A percentile compares a stretch with the other conserved stretches of the same genome.
Evolutionary conservation across 176 grass and related monocot species (phyloP).

Genomic region (Oryza brachyantha): DNA sequence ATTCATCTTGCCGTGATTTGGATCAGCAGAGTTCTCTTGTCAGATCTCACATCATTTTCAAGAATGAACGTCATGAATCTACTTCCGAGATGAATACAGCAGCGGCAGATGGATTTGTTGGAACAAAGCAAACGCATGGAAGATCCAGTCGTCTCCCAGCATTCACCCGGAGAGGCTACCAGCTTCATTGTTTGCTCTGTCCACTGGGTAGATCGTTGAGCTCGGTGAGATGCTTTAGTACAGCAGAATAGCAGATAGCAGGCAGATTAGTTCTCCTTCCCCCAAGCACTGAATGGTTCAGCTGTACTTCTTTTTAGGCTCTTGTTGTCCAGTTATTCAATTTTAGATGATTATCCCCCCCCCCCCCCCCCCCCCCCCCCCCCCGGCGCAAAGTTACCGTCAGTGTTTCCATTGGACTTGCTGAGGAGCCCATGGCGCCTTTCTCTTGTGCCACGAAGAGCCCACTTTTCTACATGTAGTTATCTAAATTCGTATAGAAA

Average conservation of each 20-base stretch:
- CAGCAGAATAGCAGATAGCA: conserved; percentile 14
- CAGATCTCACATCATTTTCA: neutral
- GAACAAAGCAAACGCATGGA: neutral
- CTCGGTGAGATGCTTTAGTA: neutral
- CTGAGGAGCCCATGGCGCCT: too few relatives aligned
- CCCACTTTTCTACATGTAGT: too few relatives aligned
- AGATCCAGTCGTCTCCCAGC: neutral
- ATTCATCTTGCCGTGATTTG: neutral
- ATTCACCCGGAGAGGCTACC: neutral
- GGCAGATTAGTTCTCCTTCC: neutral
- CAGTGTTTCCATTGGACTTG: neutral
- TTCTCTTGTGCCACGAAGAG: too few relatives aligned
- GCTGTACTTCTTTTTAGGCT: neutral
- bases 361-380: too few relatives aligned
- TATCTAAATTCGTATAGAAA: too few relatives aligned
- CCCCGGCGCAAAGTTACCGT: neutral
- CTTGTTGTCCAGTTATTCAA: neutral
- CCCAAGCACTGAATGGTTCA: neutral
- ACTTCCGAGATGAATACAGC: neutral
- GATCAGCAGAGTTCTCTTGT: neutral
- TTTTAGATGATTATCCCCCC: neutral
- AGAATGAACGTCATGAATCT: neutral
- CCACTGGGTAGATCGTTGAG: neutral
- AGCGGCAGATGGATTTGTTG: neutral
- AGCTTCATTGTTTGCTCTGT: neutral